Evolutionary conservation across 192 early-diverging fungal genomes (phyloP), one percentile per base, ranked within the genome.

Genomic region (Linnemannia zychae): DNA sequence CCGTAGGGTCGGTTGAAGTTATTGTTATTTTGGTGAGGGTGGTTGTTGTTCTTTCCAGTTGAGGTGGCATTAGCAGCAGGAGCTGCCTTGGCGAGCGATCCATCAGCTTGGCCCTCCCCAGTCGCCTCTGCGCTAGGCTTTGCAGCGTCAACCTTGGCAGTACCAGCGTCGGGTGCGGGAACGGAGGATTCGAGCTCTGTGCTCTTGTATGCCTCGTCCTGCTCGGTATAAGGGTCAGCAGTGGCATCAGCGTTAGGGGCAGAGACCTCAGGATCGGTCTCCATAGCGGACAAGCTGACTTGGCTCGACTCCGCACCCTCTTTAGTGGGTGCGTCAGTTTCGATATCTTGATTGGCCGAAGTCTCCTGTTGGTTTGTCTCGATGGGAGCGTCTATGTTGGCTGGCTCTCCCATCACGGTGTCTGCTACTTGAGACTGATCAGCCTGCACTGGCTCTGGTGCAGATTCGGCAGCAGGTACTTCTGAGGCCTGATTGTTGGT

Each of bases 191-290:
- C 70, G 16, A 74, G 66, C 24, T 74, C 81, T 2, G 76, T 84
- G 37, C 57, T 75, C n/a, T 73, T 73, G 38, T 82, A 69, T 46
- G 48, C 71, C 9, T 53, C 71, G 31, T 82, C 81, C 28, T 71
- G 57, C 48, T 76, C 74, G 24, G 73, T 81, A 38, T 81, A 76
- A 37, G 47, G 80, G 75, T 81, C 80, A 52, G 44, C 37, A 17
- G 74, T 18, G 7, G 48, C 66, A 20, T 7, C 33, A 0, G 50
- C 44, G 13, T 24, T 31, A 28, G 74, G 57, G 28, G n/a, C 60
- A 53, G 34, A 28, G 68, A 15, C 33, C 17, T 31, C 68, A 31
- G 50, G 72, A 71, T 78, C 76, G 15, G 77, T 72, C 33, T 78
- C 77, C 70, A 78, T 78, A 15, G 76, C 49, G 4, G 70, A 72